Evolutionary conservation across 2,329 filamentous ascomycete species (phyloP), one percentile per base, ranked within the genome.

Genomic region (Penicillium occitanis): DNA sequence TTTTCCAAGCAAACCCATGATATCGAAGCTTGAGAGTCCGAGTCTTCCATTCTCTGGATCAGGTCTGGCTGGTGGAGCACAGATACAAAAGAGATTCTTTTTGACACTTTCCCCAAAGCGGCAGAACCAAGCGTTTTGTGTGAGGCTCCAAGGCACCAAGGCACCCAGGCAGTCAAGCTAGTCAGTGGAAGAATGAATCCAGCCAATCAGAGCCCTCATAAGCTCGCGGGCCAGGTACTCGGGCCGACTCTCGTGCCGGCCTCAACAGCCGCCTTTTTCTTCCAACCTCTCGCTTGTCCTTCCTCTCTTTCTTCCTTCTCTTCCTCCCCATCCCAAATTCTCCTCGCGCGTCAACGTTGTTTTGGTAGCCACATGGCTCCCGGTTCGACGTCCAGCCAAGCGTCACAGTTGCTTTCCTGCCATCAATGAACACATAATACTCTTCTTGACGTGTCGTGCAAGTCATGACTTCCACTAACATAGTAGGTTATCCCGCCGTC

Each of bases 401-500:
- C 53, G 51, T 58, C 14, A 57, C 42, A 64, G 17, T 48, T 58
- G 35, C 13, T 55, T 46, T 44, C 19, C 40, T 48, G 28, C 50
- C 25, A 22, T 58, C 51, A 58, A 64, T 64, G 62, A 64, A 28
- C 46, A 48, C 30, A 10, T 44, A 57, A 30, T 25, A 58, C 35
- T 51, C 28, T 19, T 50, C 22, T n/a, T 33, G 14, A 22, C 51
- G 42, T 53, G 60, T 66, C 37, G 46, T 63, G 65, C 53, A 51
- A 66, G 76, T 70, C 69, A 80, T 80, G 78, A 74, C 77, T 67
- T 74, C 78, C 70, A 72, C 76, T 73, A 77, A 78, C 74, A 71
- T 77, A 67, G 78, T 80, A 80, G 77, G 78, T 22, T 72, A 70
- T 74, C 72, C 71, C 71, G 73, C 68, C 70, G 60, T 57, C 30